Percentiles rank a stretch among this genome's conserved stretches.
phyloP scores from a whole-genome alignment of 1,284 basidiomycete species.

The Sporisorium graminicola region DNA sequence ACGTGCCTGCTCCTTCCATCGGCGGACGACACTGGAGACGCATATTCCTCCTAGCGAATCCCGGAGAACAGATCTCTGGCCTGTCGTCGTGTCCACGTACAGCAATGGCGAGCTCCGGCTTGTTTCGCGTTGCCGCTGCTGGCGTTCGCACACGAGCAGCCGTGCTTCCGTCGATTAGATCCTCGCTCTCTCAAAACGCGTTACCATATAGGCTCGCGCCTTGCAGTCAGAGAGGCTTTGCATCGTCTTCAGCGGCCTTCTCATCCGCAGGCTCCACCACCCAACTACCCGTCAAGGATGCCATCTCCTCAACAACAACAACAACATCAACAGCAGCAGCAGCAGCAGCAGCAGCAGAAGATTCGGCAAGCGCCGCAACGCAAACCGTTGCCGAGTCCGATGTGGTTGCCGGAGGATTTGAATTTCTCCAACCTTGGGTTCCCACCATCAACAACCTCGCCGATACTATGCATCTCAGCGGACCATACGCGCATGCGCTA shows the following conservation, averaged over 20 bases:
- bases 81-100: neutral
- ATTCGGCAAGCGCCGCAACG: constrained; percentile 4
- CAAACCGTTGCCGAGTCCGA: constrained; percentile 13
- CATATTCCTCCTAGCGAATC: no score
- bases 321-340: no score
- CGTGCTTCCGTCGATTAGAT: constrained; percentile 3
- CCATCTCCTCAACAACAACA: neutral
- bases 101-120: constrained; percentile 21
- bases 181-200: neutral
- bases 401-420: constrained; percentile 35
- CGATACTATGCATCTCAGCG: constrained; percentile 46
- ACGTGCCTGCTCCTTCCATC: neutral
- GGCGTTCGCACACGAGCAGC: constrained; percentile 24
- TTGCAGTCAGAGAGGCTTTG: constrained; percentile 21
- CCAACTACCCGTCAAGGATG: neutral
- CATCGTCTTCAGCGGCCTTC: constrained; percentile 12
- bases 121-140: constrained; percentile 19
- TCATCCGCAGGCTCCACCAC: constrained; percentile 9
- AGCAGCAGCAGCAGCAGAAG: neutral
- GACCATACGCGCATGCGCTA: constrained; percentile 71
- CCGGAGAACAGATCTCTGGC: neutral
- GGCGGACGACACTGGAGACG: no score
- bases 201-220: neutral
- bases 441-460: constrained; percentile 48
- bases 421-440: constrained; percentile 48